Base-by-base conservation (phyloP, 2,329 filamentous ascomycete species). In the Colletotrichum paranaense region DNA sequence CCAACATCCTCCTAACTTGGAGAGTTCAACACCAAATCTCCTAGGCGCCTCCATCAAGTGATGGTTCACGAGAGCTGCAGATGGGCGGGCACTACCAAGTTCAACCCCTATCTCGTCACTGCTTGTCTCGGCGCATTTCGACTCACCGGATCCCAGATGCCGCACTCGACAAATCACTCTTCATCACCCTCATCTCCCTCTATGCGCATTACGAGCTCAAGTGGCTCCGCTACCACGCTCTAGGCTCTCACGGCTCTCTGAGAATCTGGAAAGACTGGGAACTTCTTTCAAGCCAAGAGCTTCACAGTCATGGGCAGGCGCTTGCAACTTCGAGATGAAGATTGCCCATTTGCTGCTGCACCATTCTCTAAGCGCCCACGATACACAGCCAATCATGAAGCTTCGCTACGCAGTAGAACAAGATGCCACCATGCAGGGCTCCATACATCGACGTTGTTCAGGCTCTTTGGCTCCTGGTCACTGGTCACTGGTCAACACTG, bases 291-390 rank as follows among this genome's bases (percentile, higher is more conserved):
- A 60, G 70, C 70, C 70, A 73, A 73, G 70, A 60, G 64, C 64
- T 65, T 46, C 60, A 35, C 72, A 19, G 46, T 63, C 68, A 58
- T 46, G 68, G 72, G 67, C 72, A 74, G 73, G 69, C 73, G 73
- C 73, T 74, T 74, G 64, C 69, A 69, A 52, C 53, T 67, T 26
- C 28, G 22, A 64, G 35, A 59, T 68, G 69, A 73, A 65, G 73
- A 73, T 68, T 68, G 70, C 71, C 42, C 55, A 67, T 71, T 67
- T 67, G 65, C 64, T 73, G 59, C 52, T 59, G 53, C 63, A 60
- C 71, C 32, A 62, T 26, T 59, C 56, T 64, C 56, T 76, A 76
- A 76, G 75, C 75, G 75, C 75, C 75, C 75, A 68, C 26, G 58
- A 58, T 42, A 26, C 6, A 7, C 60, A 64, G 53, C 75, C 75